phyloP scores from a whole-genome alignment of 176 grass and related monocot genomes.

The bread wheat (Triticum aestivum) region DNA sequence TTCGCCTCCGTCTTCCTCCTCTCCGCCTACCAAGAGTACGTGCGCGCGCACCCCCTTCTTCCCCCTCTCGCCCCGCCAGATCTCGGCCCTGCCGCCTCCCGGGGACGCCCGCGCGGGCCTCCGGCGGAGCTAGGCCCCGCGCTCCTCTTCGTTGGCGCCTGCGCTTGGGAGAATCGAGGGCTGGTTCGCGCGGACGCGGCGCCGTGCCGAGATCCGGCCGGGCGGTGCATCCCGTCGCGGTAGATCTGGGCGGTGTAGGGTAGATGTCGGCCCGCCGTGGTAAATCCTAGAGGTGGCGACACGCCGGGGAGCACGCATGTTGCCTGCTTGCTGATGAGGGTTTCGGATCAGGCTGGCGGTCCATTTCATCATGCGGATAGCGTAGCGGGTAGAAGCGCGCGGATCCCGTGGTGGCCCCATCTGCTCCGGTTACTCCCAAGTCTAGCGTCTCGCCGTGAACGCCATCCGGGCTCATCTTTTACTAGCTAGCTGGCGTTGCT shows the following conservation, averaged over 20 bases:
- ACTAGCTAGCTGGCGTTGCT: neutral
- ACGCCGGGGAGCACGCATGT: neutral
- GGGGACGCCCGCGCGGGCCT: too few species aligned
- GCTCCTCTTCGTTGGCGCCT: too few species aligned
- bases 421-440: neutral
- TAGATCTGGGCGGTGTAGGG: neutral
- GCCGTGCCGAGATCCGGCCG: neutral
- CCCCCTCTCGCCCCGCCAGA: neutral
- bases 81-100: neutral
- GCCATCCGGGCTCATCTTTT: too few species aligned
- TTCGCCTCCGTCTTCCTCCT: slow-evolving; percentile 86
- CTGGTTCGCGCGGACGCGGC: neutral
- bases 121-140: too few species aligned
- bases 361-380: neutral
- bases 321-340: neutral
- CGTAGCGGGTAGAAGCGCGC: too few species aligned
- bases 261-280: neutral
- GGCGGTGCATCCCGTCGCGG: neutral
- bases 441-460: too few species aligned
- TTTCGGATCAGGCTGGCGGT: neutral
- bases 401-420: neutral
- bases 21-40: slow-evolving; percentile 80
- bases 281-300: fast-evolving
- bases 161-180: neutral
- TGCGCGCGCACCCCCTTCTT: too few species aligned